A percentile compares a stretch with the other conserved stretches of the same genome.
Conservation (phyloP, 1,139 yeast genomes). For the Sugiyamaella castrensis region DNA sequence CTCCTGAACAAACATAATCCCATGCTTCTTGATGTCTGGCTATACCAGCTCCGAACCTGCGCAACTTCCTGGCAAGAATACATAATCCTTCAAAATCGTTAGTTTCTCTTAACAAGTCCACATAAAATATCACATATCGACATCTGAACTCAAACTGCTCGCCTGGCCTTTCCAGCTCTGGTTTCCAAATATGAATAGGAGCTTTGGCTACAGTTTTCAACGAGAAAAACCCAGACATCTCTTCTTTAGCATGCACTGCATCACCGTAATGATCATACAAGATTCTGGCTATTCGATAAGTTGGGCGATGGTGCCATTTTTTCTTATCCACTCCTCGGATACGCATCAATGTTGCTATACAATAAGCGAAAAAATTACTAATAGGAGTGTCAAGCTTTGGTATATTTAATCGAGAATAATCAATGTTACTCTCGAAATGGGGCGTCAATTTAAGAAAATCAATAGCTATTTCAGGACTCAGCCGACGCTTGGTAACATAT, state of each 20-base stretch:
- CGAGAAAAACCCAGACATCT: slow-evolving; percentile 61
- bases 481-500: slow-evolving; percentile 42
- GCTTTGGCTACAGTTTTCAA: slow-evolving; percentile 63
- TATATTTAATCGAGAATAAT: not conserved
- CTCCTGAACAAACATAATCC: slow-evolving; percentile 52
- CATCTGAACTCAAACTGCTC: slow-evolving; percentile 80
- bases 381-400: not conserved
- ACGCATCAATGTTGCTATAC: slow-evolving; percentile 40
- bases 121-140: slow-evolving; percentile 63
- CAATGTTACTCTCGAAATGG: slow-evolving; percentile 18
- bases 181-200: slow-evolving; percentile 87
- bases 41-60: slow-evolving; percentile 77
- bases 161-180: slow-evolving; percentile 88
- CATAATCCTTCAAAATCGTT: slow-evolving; percentile 60
- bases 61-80: slow-evolving; percentile 61
- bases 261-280: slow-evolving; percentile 54
- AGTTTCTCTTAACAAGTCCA: slow-evolving; percentile 52
- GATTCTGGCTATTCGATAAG: slow-evolving; percentile 67
- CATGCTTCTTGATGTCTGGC: slow-evolving; percentile 58
- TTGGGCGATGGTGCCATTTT: slow-evolving; percentile 90
- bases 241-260: slow-evolving; percentile 54
- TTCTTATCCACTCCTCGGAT: slow-evolving; percentile 65
- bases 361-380: slow-evolving; percentile 30
- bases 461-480: slow-evolving; percentile 43
- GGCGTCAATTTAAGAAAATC: slow-evolving; percentile 37